Evolutionary conservation across 768 basidiomycete species (phyloP), one percentile per base, ranked within the genome.

Genomic region (Termitomyces sp.): DNA sequence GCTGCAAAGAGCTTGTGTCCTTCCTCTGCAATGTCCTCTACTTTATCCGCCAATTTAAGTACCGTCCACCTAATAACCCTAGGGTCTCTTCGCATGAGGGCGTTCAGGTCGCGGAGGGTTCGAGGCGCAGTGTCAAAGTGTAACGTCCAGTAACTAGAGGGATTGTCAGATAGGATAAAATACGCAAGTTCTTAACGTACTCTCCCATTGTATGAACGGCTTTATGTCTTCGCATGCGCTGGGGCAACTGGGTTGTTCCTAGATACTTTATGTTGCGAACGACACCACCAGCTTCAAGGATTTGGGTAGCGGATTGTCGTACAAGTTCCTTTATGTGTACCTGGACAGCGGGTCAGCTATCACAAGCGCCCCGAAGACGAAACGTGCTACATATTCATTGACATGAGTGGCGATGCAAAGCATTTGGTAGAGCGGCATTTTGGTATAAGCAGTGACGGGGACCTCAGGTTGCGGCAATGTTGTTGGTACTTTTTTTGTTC

Each of bases 401-500:
- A 84, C 84, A 66, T 94, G 91, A 4, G 82, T 80, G 0, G 91
- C 78, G 56, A 94, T 90, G 66, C 91, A 93, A 47, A 93, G 64
- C 78, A 95, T 83, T 64, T 92, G 85, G 73, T 95, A 95, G 65
- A 94, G 80, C 5, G 91, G 91, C 92, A 95, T 95, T 64, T 65
- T 66, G 39, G 45, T 16, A 22, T 3, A 6, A 22, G n/a, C 12
- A 31, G 31, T 16, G 22, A 39, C 42, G 27, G 47, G 18, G 35
- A 53, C 35, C 32, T 48, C 18, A 29, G 29, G 29, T 9, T 29
- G 29, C 29, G 29, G 29, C 29, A 9, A 29, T 29, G 29, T 29
- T 9, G 29, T 29, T 29, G 29, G 5, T 31, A 31, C 38, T 35
- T 47, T 33, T 18, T 20, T 3, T 53, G 23, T 39, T 40, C 52